Conservation (phyloP, 495 filamentous ascomycete genomes). For the Echria macrotheca region DNA sequence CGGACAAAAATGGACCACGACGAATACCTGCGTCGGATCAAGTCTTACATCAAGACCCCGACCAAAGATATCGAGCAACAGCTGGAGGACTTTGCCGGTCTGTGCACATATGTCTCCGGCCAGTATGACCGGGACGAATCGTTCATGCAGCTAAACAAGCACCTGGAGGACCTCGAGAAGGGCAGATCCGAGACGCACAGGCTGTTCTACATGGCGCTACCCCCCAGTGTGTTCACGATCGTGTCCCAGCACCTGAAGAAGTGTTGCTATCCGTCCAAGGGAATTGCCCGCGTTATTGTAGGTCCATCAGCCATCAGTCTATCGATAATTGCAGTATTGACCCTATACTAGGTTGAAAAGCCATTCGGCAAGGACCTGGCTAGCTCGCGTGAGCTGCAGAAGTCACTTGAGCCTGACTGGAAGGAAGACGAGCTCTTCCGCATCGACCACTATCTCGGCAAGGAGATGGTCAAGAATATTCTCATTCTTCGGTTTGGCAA, state of each 20-base stretch:
- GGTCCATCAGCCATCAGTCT: too few species aligned
- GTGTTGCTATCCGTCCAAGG: conserved; percentile 87
- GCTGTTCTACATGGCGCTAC: conserved; percentile 98
- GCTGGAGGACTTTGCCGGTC: conserved; percentile 76
- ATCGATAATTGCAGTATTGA: conserved; percentile 15
- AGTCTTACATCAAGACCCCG: conserved; percentile 97
- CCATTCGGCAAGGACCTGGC: conserved; percentile 96
- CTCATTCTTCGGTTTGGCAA: conserved; percentile 97
- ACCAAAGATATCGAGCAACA: conserved; percentile 97
- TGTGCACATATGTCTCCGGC: conserved; percentile 90
- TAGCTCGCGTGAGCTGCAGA: conserved; percentile 91
- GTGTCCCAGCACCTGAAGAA: conserved; percentile 96
- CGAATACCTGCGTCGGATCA: conserved; percentile 88
- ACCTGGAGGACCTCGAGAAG: conserved; percentile 83
- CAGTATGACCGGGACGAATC: conserved; percentile 98
- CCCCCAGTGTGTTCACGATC: conserved; percentile 94
- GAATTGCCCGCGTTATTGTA: conserved; percentile 92
- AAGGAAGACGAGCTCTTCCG: conserved; percentile 99
- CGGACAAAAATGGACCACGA: conserved; percentile 98
- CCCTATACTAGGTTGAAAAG: conserved; percentile 77
- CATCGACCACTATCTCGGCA: conserved; percentile 98
- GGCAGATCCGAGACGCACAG: conserved; percentile 78
- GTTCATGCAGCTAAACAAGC: conserved; percentile 80
- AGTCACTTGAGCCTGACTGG: conserved; percentile 95
- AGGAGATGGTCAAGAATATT: conserved; percentile 99